Conservation (phyloP, 1,139 yeast genomes). For the Candida anutae region DNA sequence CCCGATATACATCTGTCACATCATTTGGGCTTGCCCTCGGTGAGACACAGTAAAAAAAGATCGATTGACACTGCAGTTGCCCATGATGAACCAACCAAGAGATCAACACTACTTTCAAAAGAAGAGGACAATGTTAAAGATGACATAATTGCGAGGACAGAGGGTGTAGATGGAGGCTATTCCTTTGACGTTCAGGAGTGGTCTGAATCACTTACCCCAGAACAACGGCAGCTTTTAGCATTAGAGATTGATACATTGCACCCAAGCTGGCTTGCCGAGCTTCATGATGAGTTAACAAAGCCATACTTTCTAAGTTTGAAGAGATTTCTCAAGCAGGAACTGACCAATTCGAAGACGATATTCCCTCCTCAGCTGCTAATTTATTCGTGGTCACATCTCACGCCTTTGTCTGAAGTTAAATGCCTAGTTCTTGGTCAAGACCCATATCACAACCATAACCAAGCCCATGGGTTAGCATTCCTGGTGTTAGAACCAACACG, state of each 20-base stretch:
- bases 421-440: conserved; percentile 91
- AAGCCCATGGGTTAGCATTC: conserved; percentile 96
- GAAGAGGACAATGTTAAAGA: not conserved
- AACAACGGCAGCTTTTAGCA: conserved; percentile 46
- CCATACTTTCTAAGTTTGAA: conserved; percentile 80
- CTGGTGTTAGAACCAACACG: conserved; percentile 78
- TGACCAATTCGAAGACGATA: conserved; percentile 39
- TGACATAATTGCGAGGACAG: conserved; percentile 1
- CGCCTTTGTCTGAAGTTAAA: conserved; percentile 68
- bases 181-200: conserved; percentile 48
- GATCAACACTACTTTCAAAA: not conserved
- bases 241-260: conserved; percentile 69
- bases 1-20: no score
- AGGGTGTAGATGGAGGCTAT: not conserved
- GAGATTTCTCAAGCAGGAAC: conserved; percentile 40
- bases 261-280: conserved; percentile 65
- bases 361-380: conserved; percentile 75
- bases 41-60: no score
- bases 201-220: conserved; percentile 44
- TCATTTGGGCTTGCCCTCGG: no score
- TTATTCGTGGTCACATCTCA: conserved; percentile 89
- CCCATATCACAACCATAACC: conserved; percentile 88
- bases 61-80: not conserved
- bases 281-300: conserved; percentile 68
- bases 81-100: not conserved